These are phyloP conservation scores for Sicyos edulis DNA, from an alignment of 306 rosid genomes.

Conservation along the genomic window DNA sequence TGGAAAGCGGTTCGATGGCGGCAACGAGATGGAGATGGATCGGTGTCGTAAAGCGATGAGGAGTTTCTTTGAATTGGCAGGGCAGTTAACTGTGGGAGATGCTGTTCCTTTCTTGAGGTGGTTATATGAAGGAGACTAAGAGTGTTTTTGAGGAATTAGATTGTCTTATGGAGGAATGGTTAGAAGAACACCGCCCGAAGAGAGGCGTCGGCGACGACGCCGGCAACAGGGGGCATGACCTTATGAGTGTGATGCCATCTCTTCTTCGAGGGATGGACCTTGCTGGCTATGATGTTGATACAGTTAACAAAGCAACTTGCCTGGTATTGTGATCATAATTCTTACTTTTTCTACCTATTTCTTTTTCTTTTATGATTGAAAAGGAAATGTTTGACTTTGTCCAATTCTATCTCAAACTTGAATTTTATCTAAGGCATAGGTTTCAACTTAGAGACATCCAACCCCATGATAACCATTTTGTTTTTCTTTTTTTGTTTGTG, in stretches of 20 bases:
- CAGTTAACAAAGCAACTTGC: constrained; percentile 34
- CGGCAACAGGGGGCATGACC: background rate
- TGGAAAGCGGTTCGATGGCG: constrained; percentile 22
- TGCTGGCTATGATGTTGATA: constrained; percentile 36
- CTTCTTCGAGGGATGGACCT: constrained; percentile 23
- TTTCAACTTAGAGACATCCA: too few relatives aligned
- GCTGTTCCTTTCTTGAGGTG: constrained; percentile 35
- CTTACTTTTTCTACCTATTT: background rate
- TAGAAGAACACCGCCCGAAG: constrained; percentile 37
- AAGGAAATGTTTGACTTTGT: too few relatives aligned
- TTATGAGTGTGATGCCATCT: constrained; percentile 34
- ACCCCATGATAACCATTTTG: too few relatives aligned
- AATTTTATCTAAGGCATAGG: too few relatives aligned
- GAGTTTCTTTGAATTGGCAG: constrained; percentile 25
- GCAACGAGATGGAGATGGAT: background rate
- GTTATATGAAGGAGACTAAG: constrained; percentile 37
- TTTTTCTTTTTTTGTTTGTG: too few relatives aligned
- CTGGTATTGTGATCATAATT: too few relatives aligned
- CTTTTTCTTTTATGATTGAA: too few relatives aligned
- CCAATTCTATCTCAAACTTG: too few relatives aligned
- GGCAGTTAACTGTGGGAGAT: constrained; percentile 33
- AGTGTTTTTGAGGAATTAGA: constrained; percentile 32
- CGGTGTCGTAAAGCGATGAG: constrained; percentile 19
- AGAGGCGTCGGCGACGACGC: background rate
- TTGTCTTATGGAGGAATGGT: constrained; percentile 24